phyloP scores from a whole-genome alignment of 2,329 filamentous ascomycete genomes.

The Paecilomyces sp. region DNA sequence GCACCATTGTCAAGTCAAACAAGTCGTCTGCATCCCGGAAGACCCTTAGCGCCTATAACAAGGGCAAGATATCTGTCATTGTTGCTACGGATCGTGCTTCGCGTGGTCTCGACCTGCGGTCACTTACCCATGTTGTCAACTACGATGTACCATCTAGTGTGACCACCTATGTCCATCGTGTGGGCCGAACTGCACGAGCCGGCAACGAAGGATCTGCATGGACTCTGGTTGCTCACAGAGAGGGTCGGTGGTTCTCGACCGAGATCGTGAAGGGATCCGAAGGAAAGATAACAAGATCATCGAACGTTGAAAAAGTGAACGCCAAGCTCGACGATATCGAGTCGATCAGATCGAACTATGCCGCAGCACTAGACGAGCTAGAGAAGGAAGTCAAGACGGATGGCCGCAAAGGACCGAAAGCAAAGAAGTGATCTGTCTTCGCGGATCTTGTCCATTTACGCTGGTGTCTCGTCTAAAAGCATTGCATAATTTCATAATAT shows the following conservation, averaged over 20 bases:
- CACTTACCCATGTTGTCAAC: slow-evolving; percentile 79
- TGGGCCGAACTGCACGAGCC: slow-evolving; percentile 82
- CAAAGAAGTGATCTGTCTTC: slow-evolving; percentile 1
- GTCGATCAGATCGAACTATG: slow-evolving; percentile 24
- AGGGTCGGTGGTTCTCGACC: slow-evolving; percentile 89
- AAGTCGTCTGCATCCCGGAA: slow-evolving; percentile 64
- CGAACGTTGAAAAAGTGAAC: slow-evolving; percentile 21
- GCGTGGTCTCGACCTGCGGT: slow-evolving; percentile 75
- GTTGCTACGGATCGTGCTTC: slow-evolving; percentile 91
- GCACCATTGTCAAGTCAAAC: slow-evolving; percentile 70
- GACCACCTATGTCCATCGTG: slow-evolving; percentile 81
- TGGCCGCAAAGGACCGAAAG: slow-evolving; percentile 5
- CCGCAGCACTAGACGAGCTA: slow-evolving; percentile 25
- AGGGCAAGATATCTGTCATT: slow-evolving; percentile 61
- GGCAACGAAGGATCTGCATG: slow-evolving; percentile 70
- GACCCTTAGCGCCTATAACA: slow-evolving; percentile 59
- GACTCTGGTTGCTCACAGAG: slow-evolving; percentile 75
- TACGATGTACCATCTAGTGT: slow-evolving; percentile 83
- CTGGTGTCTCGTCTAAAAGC: background rate
- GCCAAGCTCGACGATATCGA: slow-evolving; percentile 21
- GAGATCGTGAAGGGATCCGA: slow-evolving; percentile 55
- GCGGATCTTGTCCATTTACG: background rate
- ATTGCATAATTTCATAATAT: no score
- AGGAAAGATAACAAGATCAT: slow-evolving; percentile 24
- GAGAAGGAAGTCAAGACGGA: slow-evolving; percentile 28